Conservation (phyloP, 805 yeast genomes). For the Yarrowia sp. region DNA sequence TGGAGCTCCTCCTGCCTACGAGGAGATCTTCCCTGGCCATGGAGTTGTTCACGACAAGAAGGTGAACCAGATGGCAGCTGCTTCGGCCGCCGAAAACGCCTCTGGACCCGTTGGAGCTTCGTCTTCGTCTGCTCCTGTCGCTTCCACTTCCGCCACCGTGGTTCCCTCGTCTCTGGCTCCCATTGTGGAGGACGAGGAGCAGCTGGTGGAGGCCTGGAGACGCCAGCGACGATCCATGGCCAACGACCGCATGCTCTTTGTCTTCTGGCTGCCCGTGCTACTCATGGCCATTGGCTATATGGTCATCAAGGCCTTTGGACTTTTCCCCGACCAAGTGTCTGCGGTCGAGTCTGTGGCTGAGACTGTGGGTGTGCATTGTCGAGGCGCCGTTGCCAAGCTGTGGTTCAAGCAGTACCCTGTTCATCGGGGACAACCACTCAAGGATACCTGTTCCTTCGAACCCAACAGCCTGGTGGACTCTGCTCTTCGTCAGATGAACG, state of each 20-base stretch:
- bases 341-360: constrained; percentile 29
- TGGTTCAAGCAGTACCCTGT: constrained; percentile 35
- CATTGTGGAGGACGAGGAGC: constrained; percentile 42
- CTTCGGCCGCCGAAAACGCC: constrained; percentile 31
- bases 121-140: constrained; percentile 18
- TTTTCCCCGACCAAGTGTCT: constrained; percentile 48
- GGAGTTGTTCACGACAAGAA: constrained; percentile 19
- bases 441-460: constrained; percentile 26
- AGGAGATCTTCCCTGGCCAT: constrained; percentile 43
- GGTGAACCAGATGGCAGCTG: constrained; percentile 17
- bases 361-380: constrained; percentile 16
- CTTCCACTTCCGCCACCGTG: constrained; percentile 14
- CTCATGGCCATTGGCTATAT: constrained; percentile 46
- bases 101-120: constrained; percentile 35
- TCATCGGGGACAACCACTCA: constrained; percentile 9
- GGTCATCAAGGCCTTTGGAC: constrained; percentile 60
- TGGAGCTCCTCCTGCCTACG: constrained; percentile 45
- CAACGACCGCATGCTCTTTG: constrained; percentile 83
- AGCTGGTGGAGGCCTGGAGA: constrained; percentile 50
- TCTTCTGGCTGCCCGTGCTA: constrained; percentile 89
- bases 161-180: constrained; percentile 23
- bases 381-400: constrained; percentile 31
- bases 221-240: constrained; percentile 54
- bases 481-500: constrained; percentile 33
- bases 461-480: constrained; percentile 19